Percentiles rank a stretch among this genome's conserved stretches.
Conservation (phyloP, 331 rosid genomes). For the Rhamnella rubrinervis region DNA sequence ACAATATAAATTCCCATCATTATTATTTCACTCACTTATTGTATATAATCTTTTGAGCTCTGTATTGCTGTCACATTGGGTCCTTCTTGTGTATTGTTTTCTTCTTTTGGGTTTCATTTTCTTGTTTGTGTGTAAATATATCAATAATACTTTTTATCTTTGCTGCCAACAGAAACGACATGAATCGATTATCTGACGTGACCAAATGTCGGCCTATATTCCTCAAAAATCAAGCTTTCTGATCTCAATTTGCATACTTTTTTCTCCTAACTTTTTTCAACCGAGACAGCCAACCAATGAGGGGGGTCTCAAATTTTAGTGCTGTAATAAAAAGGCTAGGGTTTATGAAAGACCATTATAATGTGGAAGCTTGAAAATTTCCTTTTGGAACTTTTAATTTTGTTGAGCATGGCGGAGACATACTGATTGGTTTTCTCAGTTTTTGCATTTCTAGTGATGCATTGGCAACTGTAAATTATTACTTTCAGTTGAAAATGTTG, state of each 20-base stretch:
- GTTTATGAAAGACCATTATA: background rate
- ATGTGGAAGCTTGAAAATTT: background rate
- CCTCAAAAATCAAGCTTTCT: no score
- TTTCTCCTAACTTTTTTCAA: background rate
- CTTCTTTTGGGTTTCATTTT: background rate
- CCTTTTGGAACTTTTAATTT: background rate
- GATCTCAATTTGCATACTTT: background rate
- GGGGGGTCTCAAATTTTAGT: no score
- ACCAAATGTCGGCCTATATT: no score
- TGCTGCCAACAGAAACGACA: no score
- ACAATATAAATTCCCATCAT: slow-evolving; percentile 7
- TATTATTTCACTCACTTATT: background rate
- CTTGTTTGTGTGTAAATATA: no score
- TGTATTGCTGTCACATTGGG: background rate
- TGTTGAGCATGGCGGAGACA: slow-evolving; percentile 45
- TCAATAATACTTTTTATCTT: background rate
- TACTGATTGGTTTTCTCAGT: slow-evolving; percentile 23
- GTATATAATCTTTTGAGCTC: slow-evolving; percentile 12
- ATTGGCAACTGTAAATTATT: slow-evolving; percentile 4
- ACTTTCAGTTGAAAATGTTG: slow-evolving; percentile 16
- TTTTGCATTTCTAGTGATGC: slow-evolving; percentile 21
- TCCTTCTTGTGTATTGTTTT: background rate
- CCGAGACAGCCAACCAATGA: no score
- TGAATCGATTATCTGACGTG: no score
- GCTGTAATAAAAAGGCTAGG: background rate